phyloP scores from a whole-genome alignment of 1,284 basidiomycete species.

The Rhodotorula sp. region DNA sequence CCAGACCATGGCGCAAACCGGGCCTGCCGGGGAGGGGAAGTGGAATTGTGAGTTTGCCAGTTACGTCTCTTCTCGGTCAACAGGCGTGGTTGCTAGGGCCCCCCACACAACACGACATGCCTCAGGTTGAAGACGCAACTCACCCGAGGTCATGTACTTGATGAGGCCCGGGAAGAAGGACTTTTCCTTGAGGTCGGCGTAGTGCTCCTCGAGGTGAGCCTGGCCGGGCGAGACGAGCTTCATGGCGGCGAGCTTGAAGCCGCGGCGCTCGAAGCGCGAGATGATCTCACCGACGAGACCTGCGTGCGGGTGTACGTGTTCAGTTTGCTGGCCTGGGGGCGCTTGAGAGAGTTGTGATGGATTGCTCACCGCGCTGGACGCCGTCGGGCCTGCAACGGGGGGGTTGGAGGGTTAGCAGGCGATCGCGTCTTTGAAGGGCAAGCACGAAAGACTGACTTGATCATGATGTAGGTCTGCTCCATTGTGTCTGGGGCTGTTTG shows the following conservation, averaged over 20 bases:
- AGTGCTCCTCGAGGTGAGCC: conserved; percentile 88
- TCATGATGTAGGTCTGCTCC: conserved; percentile 58
- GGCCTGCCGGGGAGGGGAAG: conserved; percentile 60
- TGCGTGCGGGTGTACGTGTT: background rate
- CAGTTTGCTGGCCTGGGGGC: background rate
- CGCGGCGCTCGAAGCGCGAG: conserved; percentile 86
- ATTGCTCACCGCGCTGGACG: conserved; percentile 68
- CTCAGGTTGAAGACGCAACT: no score
- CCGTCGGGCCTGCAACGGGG: conserved; percentile 73
- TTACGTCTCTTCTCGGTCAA: no score
- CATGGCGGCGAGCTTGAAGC: conserved; percentile 88
- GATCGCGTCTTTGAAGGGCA: no score
- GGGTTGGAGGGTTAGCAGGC: no score
- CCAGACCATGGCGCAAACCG: conserved; percentile 96
- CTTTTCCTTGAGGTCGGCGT: conserved; percentile 86
- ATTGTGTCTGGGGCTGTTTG: conserved; percentile 3
- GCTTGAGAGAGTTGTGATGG: background rate
- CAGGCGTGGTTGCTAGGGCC: no score
- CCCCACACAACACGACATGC: no score
- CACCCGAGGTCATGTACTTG: conserved; percentile 62
- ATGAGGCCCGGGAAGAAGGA: conserved; percentile 89
- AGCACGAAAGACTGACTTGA: conserved; percentile 47
- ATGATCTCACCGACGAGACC: conserved; percentile 76
- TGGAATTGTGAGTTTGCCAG: background rate
- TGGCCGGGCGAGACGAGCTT: conserved; percentile 43